Percentiles rank a stretch among this genome's conserved stretches.
Evolutionary conservation across 202 grass and related monocot genomes (phyloP).

Genomic region (Elaeis oleifera): DNA sequence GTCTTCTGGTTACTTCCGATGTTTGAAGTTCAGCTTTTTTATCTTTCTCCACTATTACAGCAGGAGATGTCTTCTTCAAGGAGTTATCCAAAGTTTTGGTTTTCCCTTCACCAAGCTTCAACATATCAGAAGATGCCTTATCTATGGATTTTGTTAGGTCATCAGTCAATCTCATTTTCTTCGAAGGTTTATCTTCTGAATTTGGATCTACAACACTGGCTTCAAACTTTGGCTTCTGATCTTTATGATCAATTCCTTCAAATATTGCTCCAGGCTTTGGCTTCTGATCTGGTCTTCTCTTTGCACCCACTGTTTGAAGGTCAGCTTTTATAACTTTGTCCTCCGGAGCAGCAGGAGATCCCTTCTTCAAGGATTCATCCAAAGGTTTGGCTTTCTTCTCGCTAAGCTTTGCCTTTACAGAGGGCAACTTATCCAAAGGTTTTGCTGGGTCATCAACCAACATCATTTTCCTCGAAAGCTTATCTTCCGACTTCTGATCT

Average conservation of each 20-base stretch:
- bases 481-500: slow-evolving; percentile 11
- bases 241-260: not conserved
- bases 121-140: not conserved
- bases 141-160: not conserved
- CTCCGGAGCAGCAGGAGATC: not conserved
- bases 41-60: slow-evolving; percentile 9
- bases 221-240: no score
- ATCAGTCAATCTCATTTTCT: slow-evolving; percentile 34
- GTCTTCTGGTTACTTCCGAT: slow-evolving; percentile 32
- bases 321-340: slow-evolving; percentile 15
- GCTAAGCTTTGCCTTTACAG: not conserved
- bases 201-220: no score
- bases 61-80: not conserved
- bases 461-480: slow-evolving; percentile 34
- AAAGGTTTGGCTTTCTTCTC: not conserved
- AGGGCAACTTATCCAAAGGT: not conserved
- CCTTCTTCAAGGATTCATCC: not conserved
- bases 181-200: slow-evolving; percentile 24
- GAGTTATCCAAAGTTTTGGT: not conserved
- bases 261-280: not conserved
- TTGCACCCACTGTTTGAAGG: slow-evolving; percentile 28
- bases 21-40: slow-evolving; percentile 20
- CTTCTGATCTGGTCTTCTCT: slow-evolving; percentile 17
- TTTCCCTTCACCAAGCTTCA: not conserved
- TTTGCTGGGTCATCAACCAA: slow-evolving; percentile 6